Evolutionary conservation across 208 protist genomes (phyloP).

Genomic region (Crithidia thermophila): DNA sequence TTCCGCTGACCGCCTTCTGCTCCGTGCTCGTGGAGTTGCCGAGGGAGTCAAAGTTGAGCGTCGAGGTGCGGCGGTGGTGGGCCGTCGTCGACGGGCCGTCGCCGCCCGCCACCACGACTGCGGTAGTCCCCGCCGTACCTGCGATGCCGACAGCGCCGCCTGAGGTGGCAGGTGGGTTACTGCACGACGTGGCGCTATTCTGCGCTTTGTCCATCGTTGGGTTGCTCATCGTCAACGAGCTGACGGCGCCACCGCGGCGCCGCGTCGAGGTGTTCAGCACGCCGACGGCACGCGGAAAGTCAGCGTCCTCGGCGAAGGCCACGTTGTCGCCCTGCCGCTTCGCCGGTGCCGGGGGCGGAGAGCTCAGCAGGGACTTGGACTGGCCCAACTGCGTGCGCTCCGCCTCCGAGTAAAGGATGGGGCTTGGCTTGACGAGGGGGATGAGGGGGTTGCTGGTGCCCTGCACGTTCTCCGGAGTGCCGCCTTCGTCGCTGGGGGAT

Average conservation of each 20-base stretch:
- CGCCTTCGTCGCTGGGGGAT: neutral
- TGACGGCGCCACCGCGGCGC: neutral
- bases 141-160: neutral
- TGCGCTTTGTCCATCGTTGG: neutral
- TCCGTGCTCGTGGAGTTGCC: slow-evolving; percentile 2
- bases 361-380: neutral
- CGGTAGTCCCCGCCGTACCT: neutral
- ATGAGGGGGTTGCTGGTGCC: neutral
- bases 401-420: slow-evolving; percentile 12
- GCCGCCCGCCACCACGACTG: neutral
- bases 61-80: neutral
- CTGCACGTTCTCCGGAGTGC: neutral
- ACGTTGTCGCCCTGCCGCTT: neutral
- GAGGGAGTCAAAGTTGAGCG: neutral
- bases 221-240: neutral
- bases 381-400: slow-evolving; percentile 4
- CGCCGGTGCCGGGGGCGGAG: neutral
- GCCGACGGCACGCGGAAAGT: neutral
- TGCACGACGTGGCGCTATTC: neutral
- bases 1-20: neutral
- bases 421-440: neutral
- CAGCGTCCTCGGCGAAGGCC: neutral
- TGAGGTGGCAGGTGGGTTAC: neutral
- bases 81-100: neutral
- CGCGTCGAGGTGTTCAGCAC: slow-evolving; percentile 1